Conservation (phyloP, 1,284 basidiomycete genomes). For the Schizophyllum commune region DNA sequence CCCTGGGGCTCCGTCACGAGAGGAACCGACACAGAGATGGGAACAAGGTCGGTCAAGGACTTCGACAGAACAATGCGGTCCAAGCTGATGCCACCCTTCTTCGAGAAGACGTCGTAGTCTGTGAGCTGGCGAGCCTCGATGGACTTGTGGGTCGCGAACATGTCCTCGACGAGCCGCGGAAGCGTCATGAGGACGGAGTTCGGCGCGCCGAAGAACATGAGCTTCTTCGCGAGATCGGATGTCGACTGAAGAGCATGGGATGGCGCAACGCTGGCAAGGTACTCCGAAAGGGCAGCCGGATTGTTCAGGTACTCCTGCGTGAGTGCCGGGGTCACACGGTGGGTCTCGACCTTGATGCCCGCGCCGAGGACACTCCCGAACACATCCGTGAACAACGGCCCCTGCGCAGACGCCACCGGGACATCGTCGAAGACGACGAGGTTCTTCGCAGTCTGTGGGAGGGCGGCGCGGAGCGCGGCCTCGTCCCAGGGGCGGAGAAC, state of each 20-base stretch:
- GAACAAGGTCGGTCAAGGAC: slow-evolving; percentile 26
- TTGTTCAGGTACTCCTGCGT: slow-evolving; percentile 45
- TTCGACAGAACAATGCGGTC: slow-evolving; percentile 56
- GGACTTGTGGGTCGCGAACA: slow-evolving; percentile 43
- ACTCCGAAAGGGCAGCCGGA: slow-evolving; percentile 36
- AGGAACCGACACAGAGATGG: slow-evolving; percentile 45
- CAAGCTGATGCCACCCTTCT: slow-evolving; percentile 55
- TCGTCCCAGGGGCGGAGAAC: slow-evolving; percentile 74
- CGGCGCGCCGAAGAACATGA: slow-evolving; percentile 58
- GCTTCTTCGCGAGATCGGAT: slow-evolving; percentile 36
- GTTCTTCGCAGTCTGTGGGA: slow-evolving; percentile 50
- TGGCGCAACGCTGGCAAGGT: slow-evolving; percentile 31
- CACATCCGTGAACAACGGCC: slow-evolving; percentile 66
- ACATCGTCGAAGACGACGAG: slow-evolving; percentile 75
- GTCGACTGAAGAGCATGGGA: slow-evolving; percentile 15
- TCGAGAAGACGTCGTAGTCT: slow-evolving; percentile 63
- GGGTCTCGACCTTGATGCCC: slow-evolving; percentile 41
- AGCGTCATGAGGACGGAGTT: slow-evolving; percentile 44
- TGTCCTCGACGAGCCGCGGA: slow-evolving; percentile 46
- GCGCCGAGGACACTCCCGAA: slow-evolving; percentile 51
- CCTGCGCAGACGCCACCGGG: slow-evolving; percentile 51
- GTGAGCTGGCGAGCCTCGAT: slow-evolving; percentile 53
- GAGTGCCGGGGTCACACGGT: slow-evolving; percentile 50
- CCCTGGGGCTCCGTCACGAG: slow-evolving; percentile 37
- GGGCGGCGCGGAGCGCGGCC: slow-evolving; percentile 41